Conservation (phyloP, 2,329 filamentous ascomycete genomes). For the Xylariales sp. region DNA sequence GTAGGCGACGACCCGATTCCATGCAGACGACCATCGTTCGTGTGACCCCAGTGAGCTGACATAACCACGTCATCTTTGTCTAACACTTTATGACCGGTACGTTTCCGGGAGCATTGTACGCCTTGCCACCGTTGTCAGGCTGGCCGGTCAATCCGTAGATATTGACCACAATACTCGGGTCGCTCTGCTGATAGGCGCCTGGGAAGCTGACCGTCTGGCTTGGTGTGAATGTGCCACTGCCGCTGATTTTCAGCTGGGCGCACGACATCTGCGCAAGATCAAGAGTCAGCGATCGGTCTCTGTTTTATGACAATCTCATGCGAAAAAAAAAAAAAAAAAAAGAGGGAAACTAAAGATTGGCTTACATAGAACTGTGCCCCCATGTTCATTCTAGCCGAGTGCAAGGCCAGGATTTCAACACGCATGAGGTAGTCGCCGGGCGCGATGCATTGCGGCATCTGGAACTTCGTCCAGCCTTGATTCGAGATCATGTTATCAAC, state of each 20-base stretch:
- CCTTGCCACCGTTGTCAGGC: constrained; percentile 56
- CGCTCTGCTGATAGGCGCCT: constrained; percentile 56
- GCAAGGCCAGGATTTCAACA: constrained; percentile 65
- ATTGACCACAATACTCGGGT: constrained; percentile 60
- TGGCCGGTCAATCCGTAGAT: constrained; percentile 58
- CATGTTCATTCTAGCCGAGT: constrained; percentile 57
- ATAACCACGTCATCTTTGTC: constrained; percentile 1
- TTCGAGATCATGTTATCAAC: constrained; percentile 59
- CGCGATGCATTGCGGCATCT: constrained; percentile 62
- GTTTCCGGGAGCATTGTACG: constrained; percentile 55
- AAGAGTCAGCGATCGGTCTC: constrained; percentile 23
- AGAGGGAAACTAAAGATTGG: neutral
- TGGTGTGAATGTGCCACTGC: constrained; percentile 53
- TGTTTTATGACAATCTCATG: neutral
- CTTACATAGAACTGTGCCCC: constrained; percentile 56
- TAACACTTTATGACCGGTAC: constrained; percentile 47
- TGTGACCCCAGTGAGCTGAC: neutral
- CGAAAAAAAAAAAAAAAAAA: neutral
- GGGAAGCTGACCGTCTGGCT: constrained; percentile 58
- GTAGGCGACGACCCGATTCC: no score
- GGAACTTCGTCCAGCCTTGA: constrained; percentile 61
- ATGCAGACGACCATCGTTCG: no score
- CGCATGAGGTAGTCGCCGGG: constrained; percentile 67
- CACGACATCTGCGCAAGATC: constrained; percentile 49
- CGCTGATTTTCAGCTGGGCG: constrained; percentile 56